Conservation (phyloP, 2,329 filamentous ascomycete genomes). For the Pezicula neosporulosa region DNA sequence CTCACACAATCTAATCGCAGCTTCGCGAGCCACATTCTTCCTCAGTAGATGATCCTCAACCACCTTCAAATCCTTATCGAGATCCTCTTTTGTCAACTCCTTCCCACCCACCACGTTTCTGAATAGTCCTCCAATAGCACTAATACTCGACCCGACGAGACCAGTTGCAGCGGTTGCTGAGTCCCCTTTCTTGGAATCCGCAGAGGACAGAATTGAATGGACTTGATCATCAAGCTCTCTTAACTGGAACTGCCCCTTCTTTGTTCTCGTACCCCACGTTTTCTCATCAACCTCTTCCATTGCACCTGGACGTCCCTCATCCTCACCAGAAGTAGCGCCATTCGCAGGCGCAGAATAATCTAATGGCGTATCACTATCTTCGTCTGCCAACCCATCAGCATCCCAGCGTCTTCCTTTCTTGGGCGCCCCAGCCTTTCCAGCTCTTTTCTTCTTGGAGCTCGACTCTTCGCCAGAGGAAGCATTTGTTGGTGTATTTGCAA, state of each 20-base stretch:
- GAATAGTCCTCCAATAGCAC: conserved; percentile 83
- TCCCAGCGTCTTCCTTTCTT: conserved; percentile 95
- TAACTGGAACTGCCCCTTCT: conserved; percentile 88
- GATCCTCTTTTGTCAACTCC: conserved; percentile 80
- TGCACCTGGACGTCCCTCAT: conserved; percentile 49
- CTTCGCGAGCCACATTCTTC: conserved; percentile 96
- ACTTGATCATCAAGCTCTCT: conserved; percentile 94
- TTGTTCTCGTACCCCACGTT: conserved; percentile 80
- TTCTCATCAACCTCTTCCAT: conserved; percentile 74
- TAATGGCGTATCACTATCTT: conserved; percentile 70
- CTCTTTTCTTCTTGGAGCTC: conserved; percentile 54
- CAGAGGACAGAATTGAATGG: conserved; percentile 78
- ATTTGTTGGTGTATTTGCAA: conserved; percentile 56
- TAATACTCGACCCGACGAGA: conserved; percentile 75
- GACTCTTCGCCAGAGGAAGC: conserved; percentile 84
- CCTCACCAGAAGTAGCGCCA: conserved; percentile 49
- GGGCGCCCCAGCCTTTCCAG: conserved; percentile 45
- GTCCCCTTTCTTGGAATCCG: conserved; percentile 60
- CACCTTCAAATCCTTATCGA: conserved; percentile 87
- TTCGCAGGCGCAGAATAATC: conserved; percentile 78
- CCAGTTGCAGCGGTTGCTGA: conserved; percentile 47
- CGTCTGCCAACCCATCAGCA: conserved; percentile 81
- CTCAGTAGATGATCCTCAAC: conserved; percentile 94
- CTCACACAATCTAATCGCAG: conserved; percentile 84
- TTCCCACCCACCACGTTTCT: conserved; percentile 95